Evolutionary conservation across 2,329 filamentous ascomycete species (phyloP).

Genomic region (Ceratocystis smalleyi): DNA sequence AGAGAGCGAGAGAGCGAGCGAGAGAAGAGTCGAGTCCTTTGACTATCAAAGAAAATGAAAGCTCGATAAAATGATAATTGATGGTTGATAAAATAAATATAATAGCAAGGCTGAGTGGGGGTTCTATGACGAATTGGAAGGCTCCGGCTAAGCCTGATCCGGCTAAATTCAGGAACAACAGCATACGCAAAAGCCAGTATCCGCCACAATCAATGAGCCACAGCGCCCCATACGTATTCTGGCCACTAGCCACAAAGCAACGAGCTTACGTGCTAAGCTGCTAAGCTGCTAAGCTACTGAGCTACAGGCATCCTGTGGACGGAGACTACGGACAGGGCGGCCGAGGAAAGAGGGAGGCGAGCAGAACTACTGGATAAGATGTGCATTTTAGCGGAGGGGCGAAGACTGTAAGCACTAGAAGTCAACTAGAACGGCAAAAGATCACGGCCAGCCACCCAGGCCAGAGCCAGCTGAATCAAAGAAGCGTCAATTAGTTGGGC

Average conservation of each 20-base stretch:
- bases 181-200: background rate
- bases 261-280: background rate
- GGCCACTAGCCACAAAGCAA: background rate
- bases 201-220: background rate
- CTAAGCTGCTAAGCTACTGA: background rate
- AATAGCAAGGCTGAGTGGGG: background rate
- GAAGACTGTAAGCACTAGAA: background rate
- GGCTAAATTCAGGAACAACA: conserved; percentile 3
- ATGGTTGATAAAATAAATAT: background rate
- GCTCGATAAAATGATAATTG: background rate
- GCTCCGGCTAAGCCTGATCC: background rate
- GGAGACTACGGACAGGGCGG: background rate
- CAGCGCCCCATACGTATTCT: background rate
- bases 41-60: background rate
- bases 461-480: background rate
- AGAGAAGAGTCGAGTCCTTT: background rate
- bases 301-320: background rate
- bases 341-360: background rate
- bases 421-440: background rate
- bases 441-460: background rate
- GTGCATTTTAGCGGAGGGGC: background rate
- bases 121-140: background rate
- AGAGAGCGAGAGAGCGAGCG: background rate
- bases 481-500: too few species aligned
- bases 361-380: background rate